Evolutionary conservation across 2,329 filamentous ascomycete genomes (phyloP).

Genomic region (Metarhizium humberi): DNA sequence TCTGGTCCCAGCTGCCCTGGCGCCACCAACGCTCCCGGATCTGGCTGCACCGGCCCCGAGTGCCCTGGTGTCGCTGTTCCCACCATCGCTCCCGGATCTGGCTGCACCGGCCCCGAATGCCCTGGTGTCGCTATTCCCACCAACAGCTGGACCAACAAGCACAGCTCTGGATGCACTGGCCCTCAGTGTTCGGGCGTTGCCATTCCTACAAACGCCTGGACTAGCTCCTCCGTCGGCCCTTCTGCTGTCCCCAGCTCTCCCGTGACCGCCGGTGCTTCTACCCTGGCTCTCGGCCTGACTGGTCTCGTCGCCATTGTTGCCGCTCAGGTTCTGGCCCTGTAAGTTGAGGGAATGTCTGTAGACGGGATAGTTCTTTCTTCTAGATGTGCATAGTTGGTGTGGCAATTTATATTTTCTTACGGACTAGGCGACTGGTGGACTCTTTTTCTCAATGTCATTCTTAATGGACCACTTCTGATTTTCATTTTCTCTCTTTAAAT

Average conservation of each 20-base stretch:
- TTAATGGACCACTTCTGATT: neutral
- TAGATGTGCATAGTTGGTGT: neutral
- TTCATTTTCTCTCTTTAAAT: neutral
- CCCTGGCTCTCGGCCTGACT: constrained; percentile 15
- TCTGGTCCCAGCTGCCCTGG: constrained; percentile 14
- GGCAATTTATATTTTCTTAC: neutral
- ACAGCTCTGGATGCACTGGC: constrained; percentile 4
- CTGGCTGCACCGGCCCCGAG: neutral
- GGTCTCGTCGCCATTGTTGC: constrained; percentile 17
- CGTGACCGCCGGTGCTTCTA: constrained; percentile 38
- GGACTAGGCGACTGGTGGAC: neutral
- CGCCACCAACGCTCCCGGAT: neutral
- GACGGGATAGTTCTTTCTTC: neutral
- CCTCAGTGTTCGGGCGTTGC: constrained; percentile 9
- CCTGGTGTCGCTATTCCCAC: neutral
- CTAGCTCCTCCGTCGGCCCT: constrained; percentile 4
- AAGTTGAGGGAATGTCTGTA: constrained; percentile 5
- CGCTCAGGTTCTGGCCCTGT: constrained; percentile 19
- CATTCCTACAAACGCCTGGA: constrained; percentile 11
- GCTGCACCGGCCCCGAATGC: neutral
- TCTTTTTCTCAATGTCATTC: neutral
- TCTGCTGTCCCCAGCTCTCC: constrained; percentile 20
- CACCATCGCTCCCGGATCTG: neutral
- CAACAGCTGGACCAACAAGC: neutral
- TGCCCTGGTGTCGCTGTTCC: neutral